A percentile compares a stretch with the other conserved stretches of the same genome.
These are phyloP conservation scores for Fragilariopsis cylindrus DNA, from an alignment of 108 stramenopile species.

Conservation along the genomic window DNA sequence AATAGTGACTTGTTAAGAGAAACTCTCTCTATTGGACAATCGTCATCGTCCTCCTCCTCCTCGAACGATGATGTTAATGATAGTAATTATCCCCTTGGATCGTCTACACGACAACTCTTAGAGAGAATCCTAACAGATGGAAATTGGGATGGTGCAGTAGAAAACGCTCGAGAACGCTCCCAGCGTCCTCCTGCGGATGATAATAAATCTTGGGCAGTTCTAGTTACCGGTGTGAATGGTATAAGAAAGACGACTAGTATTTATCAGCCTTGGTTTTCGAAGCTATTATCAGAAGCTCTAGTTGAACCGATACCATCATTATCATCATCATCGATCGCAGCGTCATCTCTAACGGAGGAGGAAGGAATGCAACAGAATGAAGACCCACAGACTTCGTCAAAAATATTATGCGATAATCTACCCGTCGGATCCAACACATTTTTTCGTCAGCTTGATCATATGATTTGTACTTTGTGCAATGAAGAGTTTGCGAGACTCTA, in stretches of 20 bases:
- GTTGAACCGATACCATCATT: not conserved
- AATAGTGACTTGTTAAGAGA: constrained; percentile 45
- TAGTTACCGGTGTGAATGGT: constrained; percentile 90
- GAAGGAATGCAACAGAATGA: not conserved
- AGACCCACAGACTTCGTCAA: constrained; percentile 22
- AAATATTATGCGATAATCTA: not conserved
- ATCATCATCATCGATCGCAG: constrained; percentile 10
- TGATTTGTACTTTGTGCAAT: constrained; percentile 81
- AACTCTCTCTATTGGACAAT: constrained; percentile 22
- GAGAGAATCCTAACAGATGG: constrained; percentile 73
- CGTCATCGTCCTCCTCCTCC: constrained; percentile 16
- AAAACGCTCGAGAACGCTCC: constrained; percentile 15
- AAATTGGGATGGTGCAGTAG: constrained; percentile 74
- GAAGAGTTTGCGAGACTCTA: constrained; percentile 76
- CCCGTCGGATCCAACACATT: constrained; percentile 71
- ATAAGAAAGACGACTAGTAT: constrained; percentile 86
- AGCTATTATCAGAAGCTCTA: constrained; percentile 69
- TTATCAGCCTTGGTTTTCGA: constrained; percentile 81
- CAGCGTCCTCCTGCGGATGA: constrained; percentile 6
- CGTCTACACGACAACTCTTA: constrained; percentile 39
- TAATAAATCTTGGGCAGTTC: constrained; percentile 71
- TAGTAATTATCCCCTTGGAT: not conserved
- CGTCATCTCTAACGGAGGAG: not conserved
- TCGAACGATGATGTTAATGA: constrained; percentile 1
- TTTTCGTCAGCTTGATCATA: constrained; percentile 90